A percentile compares a stretch with the other conserved stretches of the same genome.
Evolutionary conservation across 345 rosid species (phyloP).

Genomic region (Alliaria petiolata): DNA sequence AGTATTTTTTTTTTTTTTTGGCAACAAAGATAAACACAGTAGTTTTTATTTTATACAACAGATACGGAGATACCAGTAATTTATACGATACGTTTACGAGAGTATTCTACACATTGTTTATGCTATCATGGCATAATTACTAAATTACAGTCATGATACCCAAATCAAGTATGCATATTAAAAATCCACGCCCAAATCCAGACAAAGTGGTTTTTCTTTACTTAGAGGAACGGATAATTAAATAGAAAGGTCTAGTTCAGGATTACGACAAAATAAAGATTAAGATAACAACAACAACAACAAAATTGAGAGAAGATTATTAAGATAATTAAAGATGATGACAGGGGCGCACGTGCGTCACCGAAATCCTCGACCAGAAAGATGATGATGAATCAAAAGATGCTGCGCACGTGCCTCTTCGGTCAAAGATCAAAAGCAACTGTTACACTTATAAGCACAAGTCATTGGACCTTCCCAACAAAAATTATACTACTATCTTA

Average conservation of each 20-base stretch:
- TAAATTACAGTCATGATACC: neutral
- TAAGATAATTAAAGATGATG: slow-evolving; percentile 29
- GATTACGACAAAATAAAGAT: neutral
- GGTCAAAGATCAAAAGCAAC: slow-evolving; percentile 77
- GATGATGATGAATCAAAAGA: slow-evolving; percentile 34
- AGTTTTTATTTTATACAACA: no score
- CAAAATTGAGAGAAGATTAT: slow-evolving; percentile 21
- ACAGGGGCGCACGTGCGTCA: slow-evolving; percentile 68
- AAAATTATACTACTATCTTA: slow-evolving; percentile 21
- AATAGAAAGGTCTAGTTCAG: neutral
- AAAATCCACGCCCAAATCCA: neutral
- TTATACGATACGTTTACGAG: neutral
- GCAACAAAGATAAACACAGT: no score
- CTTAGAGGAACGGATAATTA: neutral
- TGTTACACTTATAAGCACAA: slow-evolving; percentile 9
- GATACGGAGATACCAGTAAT: no score
- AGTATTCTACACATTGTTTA: neutral
- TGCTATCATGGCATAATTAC: neutral
- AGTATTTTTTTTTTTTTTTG: no score
- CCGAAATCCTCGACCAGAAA: slow-evolving; percentile 56
- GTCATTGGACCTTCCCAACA: slow-evolving; percentile 32
- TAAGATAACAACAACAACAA: neutral
- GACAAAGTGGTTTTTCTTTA: neutral
- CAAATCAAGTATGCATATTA: neutral
- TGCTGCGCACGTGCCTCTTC: slow-evolving; percentile 71